Conservation (phyloP, 495 filamentous ascomycete species). For the Aspergillus carlsbadensis region DNA sequence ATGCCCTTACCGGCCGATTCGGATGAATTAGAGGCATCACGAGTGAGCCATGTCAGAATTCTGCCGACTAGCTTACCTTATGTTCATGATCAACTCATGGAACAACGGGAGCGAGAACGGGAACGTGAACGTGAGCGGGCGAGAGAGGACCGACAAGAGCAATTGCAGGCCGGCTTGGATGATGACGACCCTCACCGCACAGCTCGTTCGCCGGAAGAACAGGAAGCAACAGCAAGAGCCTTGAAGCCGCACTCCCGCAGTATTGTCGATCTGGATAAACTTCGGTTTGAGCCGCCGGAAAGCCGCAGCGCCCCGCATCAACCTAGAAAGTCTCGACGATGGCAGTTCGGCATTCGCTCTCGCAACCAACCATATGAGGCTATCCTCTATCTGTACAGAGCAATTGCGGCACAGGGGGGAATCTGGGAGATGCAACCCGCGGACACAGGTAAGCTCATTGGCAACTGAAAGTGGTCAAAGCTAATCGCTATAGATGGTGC, state of each 20-base stretch:
- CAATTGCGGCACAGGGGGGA: constrained; percentile 80
- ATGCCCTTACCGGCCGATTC: constrained; percentile 27
- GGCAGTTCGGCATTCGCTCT: constrained; percentile 96
- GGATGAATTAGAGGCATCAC: constrained; percentile 31
- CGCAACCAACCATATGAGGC: constrained; percentile 92
- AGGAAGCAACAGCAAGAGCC: constrained; percentile 69
- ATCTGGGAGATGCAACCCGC: constrained; percentile 66
- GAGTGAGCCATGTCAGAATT: constrained; percentile 80
- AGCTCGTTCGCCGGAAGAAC: constrained; percentile 65
- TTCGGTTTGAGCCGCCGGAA: constrained; percentile 66
- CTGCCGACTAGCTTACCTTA: constrained; percentile 85
- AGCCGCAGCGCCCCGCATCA: constrained; percentile 57
- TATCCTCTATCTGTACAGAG: constrained; percentile 89
- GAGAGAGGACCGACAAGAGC: constrained; percentile 30
- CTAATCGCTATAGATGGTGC: constrained; percentile 8
- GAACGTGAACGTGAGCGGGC: constrained; percentile 44
- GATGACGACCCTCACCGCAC: constrained; percentile 48
- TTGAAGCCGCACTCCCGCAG: constrained; percentile 78
- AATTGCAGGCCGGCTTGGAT: constrained; percentile 26
- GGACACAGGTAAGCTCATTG: constrained; percentile 33
- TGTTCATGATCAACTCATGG: constrained; percentile 88
- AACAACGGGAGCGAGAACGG: constrained; percentile 61
- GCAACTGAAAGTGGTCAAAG: neutral
- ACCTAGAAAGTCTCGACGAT: constrained; percentile 73
- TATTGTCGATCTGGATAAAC: constrained; percentile 50